A percentile compares a stretch with the other conserved stretches of the same genome.
Evolutionary conservation across 1,284 basidiomycete genomes (phyloP).

Genomic region (Xanthoconium separans): DNA sequence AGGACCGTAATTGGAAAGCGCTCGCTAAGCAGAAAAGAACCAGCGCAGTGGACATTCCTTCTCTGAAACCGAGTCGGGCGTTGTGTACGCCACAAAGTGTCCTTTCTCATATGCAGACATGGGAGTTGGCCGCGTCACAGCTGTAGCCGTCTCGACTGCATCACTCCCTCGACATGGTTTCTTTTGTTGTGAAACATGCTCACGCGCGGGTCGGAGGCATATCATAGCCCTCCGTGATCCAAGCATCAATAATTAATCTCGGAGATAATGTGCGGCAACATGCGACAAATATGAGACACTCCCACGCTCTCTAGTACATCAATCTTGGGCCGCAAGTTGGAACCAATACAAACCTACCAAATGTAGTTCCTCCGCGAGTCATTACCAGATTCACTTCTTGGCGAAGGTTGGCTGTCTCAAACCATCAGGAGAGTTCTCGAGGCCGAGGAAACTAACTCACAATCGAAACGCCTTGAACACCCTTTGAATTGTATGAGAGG

Average conservation of each 20-base stretch:
- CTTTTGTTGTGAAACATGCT: neutral
- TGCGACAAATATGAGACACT: constrained; percentile 3
- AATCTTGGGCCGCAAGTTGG: neutral
- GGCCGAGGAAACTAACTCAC: neutral
- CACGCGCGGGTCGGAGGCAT: neutral
- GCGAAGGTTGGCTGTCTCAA: neutral
- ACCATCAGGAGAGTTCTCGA: neutral
- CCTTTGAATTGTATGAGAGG: no score
- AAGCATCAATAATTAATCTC: neutral
- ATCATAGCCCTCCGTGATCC: neutral
- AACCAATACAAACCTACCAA: neutral
- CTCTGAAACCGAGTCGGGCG: neutral
- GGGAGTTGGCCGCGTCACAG: neutral
- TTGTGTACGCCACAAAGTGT: neutral
- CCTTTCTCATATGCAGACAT: neutral
- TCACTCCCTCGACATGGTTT: neutral
- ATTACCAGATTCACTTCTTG: neutral
- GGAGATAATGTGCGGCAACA: constrained; percentile 1
- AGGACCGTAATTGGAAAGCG: neutral
- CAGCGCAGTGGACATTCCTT: neutral
- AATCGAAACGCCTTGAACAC: neutral
- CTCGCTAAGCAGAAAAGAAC: neutral
- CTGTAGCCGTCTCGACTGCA: neutral
- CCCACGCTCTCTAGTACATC: neutral
- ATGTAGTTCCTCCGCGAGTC: neutral